Conservation (phyloP, 768 basidiomycete genomes). For the Kwoniella dendrophila region DNA sequence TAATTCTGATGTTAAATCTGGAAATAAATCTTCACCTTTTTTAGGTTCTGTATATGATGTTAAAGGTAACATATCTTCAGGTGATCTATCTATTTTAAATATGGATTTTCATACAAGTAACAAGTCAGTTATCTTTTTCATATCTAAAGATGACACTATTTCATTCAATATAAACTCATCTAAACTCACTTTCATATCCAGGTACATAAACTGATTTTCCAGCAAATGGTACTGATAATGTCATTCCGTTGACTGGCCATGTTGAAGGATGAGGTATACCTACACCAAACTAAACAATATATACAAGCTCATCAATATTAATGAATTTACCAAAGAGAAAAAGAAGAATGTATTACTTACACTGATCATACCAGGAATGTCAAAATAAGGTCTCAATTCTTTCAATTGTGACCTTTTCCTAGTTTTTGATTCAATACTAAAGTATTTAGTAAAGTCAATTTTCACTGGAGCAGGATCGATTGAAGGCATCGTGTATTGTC, state of each 20-base stretch:
- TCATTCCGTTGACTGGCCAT: slow-evolving; percentile 48
- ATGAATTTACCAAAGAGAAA: background rate
- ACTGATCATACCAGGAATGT: slow-evolving; percentile 41
- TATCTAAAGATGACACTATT: no score
- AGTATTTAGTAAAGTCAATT: slow-evolving; percentile 35
- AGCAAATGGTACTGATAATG: slow-evolving; percentile 43
- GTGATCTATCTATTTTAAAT: slow-evolving; percentile 8
- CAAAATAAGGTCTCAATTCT: slow-evolving; percentile 32
- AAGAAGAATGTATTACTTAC: slow-evolving; percentile 35
- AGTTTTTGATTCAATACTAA: slow-evolving; percentile 26
- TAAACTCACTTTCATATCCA: slow-evolving; percentile 39
- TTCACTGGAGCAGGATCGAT: slow-evolving; percentile 15
- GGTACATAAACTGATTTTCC: slow-evolving; percentile 44
- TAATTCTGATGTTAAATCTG: slow-evolving; percentile 37
- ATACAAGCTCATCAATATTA: background rate
- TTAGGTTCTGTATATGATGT: slow-evolving; percentile 26
- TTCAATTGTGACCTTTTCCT: slow-evolving; percentile 36
- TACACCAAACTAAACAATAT: slow-evolving; percentile 35
- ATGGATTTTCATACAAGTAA: no score
- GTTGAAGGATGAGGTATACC: slow-evolving; percentile 48
- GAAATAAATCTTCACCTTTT: slow-evolving; percentile 33
- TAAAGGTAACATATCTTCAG: slow-evolving; percentile 33
- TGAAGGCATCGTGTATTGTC: slow-evolving; percentile 25
- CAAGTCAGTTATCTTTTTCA: background rate
- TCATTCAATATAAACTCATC: background rate